Evolutionary conservation across 2,329 filamentous ascomycete species (phyloP).

Genomic region (Pseudogymnoascus sp.): DNA sequence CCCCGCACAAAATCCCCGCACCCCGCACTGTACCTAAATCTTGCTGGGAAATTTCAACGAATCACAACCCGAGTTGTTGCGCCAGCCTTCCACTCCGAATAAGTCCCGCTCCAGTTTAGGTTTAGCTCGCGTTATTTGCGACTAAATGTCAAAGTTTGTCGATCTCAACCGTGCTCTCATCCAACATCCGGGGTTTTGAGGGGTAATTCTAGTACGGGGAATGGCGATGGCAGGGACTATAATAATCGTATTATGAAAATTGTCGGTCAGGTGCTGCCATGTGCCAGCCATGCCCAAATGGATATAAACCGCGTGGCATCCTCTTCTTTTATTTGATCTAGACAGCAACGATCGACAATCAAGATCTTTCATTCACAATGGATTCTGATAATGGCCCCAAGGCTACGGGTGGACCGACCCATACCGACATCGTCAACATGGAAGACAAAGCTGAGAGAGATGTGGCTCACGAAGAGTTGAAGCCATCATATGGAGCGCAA

Average conservation of each 20-base stretch:
- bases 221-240: background rate
- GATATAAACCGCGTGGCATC: background rate
- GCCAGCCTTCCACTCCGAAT: background rate
- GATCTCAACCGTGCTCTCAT: background rate
- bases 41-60: background rate
- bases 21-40: slow-evolving; percentile 2
- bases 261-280: background rate
- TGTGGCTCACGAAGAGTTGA: background rate
- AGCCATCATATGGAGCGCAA: background rate
- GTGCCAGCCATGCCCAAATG: background rate
- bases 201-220: background rate
- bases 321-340: background rate
- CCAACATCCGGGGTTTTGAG: slow-evolving; percentile 1
- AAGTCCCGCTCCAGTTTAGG: background rate
- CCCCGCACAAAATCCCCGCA: background rate
- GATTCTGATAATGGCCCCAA: background rate
- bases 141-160: background rate
- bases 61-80: background rate
- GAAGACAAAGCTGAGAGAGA: background rate
- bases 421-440: background rate
- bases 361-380: background rate
- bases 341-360: background rate
- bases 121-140: background rate
- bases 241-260: background rate
- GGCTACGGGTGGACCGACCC: background rate